Conservation (phyloP, 805 yeast species). For the Jamesozyma piceae region DNA sequence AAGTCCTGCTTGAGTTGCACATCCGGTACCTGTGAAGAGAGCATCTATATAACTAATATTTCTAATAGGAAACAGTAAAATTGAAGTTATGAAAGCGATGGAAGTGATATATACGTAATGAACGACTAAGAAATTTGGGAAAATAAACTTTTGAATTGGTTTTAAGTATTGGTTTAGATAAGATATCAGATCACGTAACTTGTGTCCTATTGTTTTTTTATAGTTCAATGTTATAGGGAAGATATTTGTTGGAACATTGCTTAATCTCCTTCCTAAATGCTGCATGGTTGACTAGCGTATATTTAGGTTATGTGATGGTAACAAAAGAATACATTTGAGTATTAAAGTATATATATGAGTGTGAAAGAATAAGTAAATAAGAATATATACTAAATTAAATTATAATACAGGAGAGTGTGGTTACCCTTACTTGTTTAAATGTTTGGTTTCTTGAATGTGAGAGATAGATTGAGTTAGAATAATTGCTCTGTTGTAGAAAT, state of each 20-base stretch:
- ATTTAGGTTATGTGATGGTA: too few species aligned
- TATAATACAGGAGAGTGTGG: too few species aligned
- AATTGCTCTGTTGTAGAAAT: too few species aligned
- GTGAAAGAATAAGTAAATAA: too few species aligned
- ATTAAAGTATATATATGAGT: too few species aligned
- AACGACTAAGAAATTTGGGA: constrained; percentile 42
- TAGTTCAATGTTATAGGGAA: constrained; percentile 5
- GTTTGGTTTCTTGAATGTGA: too few species aligned
- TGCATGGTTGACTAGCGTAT: too few species aligned
- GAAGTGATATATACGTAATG: constrained; percentile 62
- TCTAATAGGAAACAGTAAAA: constrained; percentile 62
- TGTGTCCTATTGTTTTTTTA: constrained; percentile 32
- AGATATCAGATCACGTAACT: constrained; percentile 29
- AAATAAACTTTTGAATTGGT: constrained; percentile 29
- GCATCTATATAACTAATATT: constrained; percentile 64
- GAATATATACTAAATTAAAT: too few species aligned
- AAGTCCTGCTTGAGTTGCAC: constrained; percentile 84
- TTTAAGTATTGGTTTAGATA: constrained; percentile 18
- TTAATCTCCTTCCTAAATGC: background rate
- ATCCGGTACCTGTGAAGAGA: constrained; percentile 62
- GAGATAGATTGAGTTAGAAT: too few species aligned
- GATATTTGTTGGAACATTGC: background rate
- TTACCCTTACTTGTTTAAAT: too few species aligned
- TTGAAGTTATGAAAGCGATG: constrained; percentile 55
- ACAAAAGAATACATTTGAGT: too few species aligned